phyloP scores from a whole-genome alignment of 371 early-diverging fungal genomes.

The Circinella minor region DNA sequence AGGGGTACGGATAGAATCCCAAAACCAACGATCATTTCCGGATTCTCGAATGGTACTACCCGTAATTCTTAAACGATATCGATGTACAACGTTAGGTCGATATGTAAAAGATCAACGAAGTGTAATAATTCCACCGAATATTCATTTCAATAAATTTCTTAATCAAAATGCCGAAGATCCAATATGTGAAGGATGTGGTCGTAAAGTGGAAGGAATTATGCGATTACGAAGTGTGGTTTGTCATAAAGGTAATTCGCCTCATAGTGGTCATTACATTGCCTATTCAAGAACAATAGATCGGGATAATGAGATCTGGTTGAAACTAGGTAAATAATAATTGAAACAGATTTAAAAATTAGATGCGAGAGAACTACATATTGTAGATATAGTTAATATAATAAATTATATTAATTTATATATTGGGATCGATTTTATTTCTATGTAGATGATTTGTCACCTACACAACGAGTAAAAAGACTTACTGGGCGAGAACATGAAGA shows the following conservation, averaged over 20 bases:
- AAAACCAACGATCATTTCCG: slow-evolving; percentile 48
- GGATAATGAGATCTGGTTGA: slow-evolving; percentile 29
- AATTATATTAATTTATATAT: no score
- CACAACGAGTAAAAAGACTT: slow-evolving; percentile 31
- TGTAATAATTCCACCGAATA: slow-evolving; percentile 49
- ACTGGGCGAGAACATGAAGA: slow-evolving; percentile 19
- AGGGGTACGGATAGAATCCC: slow-evolving; percentile 50
- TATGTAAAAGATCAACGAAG: slow-evolving; percentile 44
- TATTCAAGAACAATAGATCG: slow-evolving; percentile 39
- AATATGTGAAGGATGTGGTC: slow-evolving; percentile 27
- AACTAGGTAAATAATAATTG: slow-evolving; percentile 27
- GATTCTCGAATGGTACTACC: slow-evolving; percentile 57
- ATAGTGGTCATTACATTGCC: slow-evolving; percentile 61
- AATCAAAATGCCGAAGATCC: slow-evolving; percentile 39
- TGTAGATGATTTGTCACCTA: slow-evolving; percentile 43
- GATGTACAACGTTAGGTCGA: slow-evolving; percentile 33
- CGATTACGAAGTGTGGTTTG: slow-evolving; percentile 62
- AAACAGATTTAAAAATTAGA: no score
- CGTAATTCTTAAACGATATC: slow-evolving; percentile 61
- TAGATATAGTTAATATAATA: no score
- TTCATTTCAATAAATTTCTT: slow-evolving; percentile 57
- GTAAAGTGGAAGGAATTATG: slow-evolving; percentile 45
- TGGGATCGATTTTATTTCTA: background rate
- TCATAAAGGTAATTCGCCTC: slow-evolving; percentile 51
- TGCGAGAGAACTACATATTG: no score